Conservation (phyloP, 2,329 filamentous ascomycete genomes). For the Lasiodiplodia hormozganensis region DNA sequence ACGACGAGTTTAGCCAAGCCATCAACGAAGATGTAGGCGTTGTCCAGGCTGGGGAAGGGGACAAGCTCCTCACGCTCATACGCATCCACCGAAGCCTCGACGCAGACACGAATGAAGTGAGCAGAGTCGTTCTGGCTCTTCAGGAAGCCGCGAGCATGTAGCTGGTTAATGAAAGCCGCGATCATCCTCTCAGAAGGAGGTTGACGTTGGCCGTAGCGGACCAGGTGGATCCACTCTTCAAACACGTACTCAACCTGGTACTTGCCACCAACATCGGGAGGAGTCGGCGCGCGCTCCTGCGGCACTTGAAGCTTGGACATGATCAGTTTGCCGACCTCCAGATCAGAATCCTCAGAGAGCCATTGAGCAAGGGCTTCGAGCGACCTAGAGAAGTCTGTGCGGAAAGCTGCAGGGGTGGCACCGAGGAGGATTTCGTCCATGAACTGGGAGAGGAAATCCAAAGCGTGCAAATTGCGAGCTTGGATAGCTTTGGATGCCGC, state of each 20-base stretch:
- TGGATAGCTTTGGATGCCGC: constrained; percentile 76
- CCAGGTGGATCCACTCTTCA: constrained; percentile 90
- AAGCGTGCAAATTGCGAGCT: constrained; percentile 71
- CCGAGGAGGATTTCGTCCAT: constrained; percentile 80
- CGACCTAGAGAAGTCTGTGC: constrained; percentile 84
- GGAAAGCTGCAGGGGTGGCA: constrained; percentile 77
- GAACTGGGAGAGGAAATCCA: constrained; percentile 81
- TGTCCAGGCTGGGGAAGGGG: constrained; percentile 64
- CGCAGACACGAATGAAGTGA: constrained; percentile 78
- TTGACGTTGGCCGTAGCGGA: constrained; percentile 65
- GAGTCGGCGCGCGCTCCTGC: constrained; percentile 58
- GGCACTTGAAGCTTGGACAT: constrained; percentile 69
- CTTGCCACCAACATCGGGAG: constrained; percentile 66
- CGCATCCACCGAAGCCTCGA: constrained; percentile 78
- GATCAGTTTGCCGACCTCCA: constrained; percentile 72
- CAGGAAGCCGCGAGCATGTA: constrained; percentile 77
- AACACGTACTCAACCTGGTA: constrained; percentile 96
- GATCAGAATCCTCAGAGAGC: constrained; percentile 75
- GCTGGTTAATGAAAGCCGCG: constrained; percentile 80
- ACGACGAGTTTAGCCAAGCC: constrained; percentile 82
- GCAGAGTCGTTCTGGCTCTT: constrained; percentile 77
- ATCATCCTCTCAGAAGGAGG: constrained; percentile 72
- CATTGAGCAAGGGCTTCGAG: constrained; percentile 82
- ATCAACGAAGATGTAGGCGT: constrained; percentile 73
- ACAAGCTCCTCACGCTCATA: constrained; percentile 75